phyloP scores from a whole-genome alignment of 352 stramenopile species.

The Phytophthora rubi region DNA sequence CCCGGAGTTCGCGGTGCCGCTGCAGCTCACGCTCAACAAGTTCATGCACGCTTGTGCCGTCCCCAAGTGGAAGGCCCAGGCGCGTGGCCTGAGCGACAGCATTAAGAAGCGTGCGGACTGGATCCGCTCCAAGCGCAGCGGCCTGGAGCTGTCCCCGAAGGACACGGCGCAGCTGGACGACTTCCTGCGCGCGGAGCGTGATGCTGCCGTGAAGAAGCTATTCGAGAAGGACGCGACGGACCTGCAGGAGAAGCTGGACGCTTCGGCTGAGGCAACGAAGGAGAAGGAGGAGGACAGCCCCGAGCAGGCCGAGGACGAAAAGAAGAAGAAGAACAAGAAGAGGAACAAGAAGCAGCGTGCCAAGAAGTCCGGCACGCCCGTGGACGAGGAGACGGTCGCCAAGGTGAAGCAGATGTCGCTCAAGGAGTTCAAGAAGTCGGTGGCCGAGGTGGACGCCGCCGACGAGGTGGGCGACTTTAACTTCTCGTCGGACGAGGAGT shows the following conservation, averaged over 20 bases:
- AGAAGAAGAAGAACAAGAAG: constrained; percentile 54
- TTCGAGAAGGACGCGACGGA: constrained; percentile 72
- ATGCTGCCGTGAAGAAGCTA: constrained; percentile 88
- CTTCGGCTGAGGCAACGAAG: constrained; percentile 46
- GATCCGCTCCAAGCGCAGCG: constrained; percentile 92
- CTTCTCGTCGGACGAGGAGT: constrained; percentile 80
- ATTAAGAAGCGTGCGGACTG: constrained; percentile 80
- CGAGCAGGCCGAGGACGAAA: constrained; percentile 30
- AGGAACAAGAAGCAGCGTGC: constrained; percentile 43
- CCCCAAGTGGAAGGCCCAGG: constrained; percentile 82
- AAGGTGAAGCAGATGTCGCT: constrained; percentile 87
- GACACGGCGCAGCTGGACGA: constrained; percentile 87
- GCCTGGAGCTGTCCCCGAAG: constrained; percentile 87
- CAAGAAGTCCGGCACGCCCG: constrained; percentile 37
- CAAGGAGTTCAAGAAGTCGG: constrained; percentile 82
- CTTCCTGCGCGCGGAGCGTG: constrained; percentile 82
- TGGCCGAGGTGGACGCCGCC: constrained; percentile 69
- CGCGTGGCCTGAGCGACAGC: constrained; percentile 64
- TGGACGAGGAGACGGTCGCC: constrained; percentile 70
- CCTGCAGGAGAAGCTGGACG: constrained; percentile 78
- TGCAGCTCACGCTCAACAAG: constrained; percentile 89
- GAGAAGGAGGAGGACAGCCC: constrained; percentile 39
- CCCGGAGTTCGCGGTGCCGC: constrained; percentile 93
- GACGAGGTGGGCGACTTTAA: constrained; percentile 83
- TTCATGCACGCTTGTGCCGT: constrained; percentile 87